Evolutionary conservation across 371 early-diverging fungal genomes (phyloP).

Genomic region (Phascolomyces articulosus): DNA sequence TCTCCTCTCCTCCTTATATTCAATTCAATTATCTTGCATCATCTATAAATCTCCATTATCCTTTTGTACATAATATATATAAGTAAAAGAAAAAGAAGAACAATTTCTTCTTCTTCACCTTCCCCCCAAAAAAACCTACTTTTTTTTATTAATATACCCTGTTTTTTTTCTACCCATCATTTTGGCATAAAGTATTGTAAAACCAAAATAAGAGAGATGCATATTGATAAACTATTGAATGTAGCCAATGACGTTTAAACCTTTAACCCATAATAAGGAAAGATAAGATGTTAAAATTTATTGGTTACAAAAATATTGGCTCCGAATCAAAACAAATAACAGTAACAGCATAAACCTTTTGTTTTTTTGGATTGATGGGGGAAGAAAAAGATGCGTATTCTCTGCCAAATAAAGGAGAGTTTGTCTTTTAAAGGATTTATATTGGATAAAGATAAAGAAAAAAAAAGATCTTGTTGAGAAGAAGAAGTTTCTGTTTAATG

Average conservation of each 20-base stretch:
- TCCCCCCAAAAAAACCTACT: too few relatives aligned
- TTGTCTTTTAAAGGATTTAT: too few relatives aligned
- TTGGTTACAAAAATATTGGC: background rate
- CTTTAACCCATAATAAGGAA: background rate
- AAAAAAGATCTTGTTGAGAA: background rate
- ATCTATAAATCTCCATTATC: background rate
- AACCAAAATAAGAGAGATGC: too few relatives aligned
- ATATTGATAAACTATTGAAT: too few relatives aligned
- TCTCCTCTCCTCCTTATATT: too few relatives aligned
- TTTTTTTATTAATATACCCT: background rate
- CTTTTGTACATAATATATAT: constrained; percentile 2
- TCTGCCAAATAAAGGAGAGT: background rate
- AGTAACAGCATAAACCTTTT: constrained; percentile 5
- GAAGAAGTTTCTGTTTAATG: too few relatives aligned
- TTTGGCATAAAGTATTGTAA: too few relatives aligned
- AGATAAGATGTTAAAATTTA: background rate
- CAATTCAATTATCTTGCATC: background rate
- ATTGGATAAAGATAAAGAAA: background rate
- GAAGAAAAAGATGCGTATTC: background rate
- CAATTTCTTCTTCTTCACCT: too few relatives aligned
- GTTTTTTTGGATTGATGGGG: background rate
- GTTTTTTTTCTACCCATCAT: too few relatives aligned
- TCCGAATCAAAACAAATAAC: background rate
- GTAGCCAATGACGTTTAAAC: background rate
- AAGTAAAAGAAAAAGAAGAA: too few relatives aligned